Evolutionary conservation across 768 basidiomycete genomes (phyloP).

Genomic region (Kwoniella newhampshirensis): DNA sequence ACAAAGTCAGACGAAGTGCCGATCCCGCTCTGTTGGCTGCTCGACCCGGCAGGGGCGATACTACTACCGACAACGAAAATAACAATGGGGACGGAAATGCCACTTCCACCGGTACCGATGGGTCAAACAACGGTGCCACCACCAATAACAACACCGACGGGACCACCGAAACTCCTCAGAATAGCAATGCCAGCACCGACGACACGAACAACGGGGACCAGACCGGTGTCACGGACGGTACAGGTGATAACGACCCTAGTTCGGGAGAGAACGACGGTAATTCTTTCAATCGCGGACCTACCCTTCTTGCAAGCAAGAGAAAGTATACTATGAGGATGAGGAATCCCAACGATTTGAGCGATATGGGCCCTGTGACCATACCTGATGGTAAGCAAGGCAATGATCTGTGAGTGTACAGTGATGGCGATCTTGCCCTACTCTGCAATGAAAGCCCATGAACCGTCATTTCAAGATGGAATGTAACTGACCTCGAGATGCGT

Average conservation of each 20-base stretch:
- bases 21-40: background rate
- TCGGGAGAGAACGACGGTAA: background rate
- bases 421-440: background rate
- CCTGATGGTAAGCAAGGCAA: constrained; percentile 5
- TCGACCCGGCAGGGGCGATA: background rate
- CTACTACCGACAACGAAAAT: background rate
- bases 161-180: background rate
- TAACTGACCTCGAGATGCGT: too few species aligned
- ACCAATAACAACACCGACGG: background rate
- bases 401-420: constrained; percentile 10
- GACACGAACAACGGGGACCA: background rate
- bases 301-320: background rate
- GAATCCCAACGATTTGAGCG: constrained; percentile 20
- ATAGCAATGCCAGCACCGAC: background rate
- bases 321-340: constrained; percentile 15
- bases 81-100: background rate
- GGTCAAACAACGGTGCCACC: background rate
- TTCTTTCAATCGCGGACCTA: background rate
- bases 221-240: background rate
- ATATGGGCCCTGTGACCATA: constrained; percentile 17
- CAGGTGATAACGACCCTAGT: background rate
- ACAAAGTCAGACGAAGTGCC: constrained; percentile 10
- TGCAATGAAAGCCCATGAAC: too few species aligned
- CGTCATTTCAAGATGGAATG: too few species aligned
- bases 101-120: background rate